A percentile compares a stretch with the other conserved stretches of the same genome.
Conservation (phyloP, 345 rosid genomes). For the Populus nigra region DNA sequence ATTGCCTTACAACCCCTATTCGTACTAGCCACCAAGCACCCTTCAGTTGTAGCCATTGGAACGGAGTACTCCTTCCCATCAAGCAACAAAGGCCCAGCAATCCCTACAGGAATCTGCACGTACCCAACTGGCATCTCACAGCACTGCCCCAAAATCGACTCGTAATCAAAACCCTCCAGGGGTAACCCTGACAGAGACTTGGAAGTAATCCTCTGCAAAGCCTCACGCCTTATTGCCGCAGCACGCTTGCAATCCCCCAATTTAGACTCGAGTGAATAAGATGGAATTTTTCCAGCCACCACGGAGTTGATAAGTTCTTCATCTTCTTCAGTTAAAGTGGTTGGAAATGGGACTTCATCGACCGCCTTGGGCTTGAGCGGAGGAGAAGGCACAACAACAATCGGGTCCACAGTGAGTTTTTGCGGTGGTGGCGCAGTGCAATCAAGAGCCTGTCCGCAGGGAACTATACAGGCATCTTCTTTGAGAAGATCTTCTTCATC, state of each 20-base stretch:
- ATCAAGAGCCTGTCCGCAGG: constrained; percentile 30
- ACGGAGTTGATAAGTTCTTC: constrained; percentile 39
- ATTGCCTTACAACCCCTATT: constrained; percentile 52
- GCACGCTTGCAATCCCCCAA: constrained; percentile 42
- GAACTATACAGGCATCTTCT: constrained; percentile 13
- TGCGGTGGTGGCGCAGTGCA: background rate
- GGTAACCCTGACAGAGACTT: constrained; percentile 39
- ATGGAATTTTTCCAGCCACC: constrained; percentile 31
- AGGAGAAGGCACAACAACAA: background rate
- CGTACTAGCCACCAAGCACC: constrained; percentile 45
- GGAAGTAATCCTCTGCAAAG: constrained; percentile 34
- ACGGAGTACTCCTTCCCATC: constrained; percentile 39
- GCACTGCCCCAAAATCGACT: constrained; percentile 45
- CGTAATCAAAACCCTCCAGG: constrained; percentile 36
- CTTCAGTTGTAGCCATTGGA: constrained; percentile 54
- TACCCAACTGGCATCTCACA: constrained; percentile 52
- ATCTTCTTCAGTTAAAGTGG: constrained; percentile 17
- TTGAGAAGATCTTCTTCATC: background rate
- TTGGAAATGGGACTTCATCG: background rate
- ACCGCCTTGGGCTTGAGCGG: constrained; percentile 9
- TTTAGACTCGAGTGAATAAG: constrained; percentile 44
- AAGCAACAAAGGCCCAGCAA: constrained; percentile 40
- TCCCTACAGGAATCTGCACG: constrained; percentile 48
- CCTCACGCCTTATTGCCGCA: constrained; percentile 38
- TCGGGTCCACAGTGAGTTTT: background rate